Conservation (phyloP, 805 yeast genomes). For the Monosporozyma servazzii region DNA sequence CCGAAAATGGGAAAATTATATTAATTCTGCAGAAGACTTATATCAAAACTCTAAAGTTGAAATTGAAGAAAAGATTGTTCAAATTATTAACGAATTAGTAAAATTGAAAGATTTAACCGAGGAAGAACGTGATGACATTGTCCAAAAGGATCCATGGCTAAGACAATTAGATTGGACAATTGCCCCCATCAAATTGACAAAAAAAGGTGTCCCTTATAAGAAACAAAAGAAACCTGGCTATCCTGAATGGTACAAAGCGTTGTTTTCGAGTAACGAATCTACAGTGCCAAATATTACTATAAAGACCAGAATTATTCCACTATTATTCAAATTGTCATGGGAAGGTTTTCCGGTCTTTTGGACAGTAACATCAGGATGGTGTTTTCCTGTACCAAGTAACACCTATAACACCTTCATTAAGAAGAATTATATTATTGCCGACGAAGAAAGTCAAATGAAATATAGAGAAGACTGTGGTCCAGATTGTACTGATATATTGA, state of each 20-base stretch:
- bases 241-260: slow-evolving; percentile 85
- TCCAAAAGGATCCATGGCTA: slow-evolving; percentile 73
- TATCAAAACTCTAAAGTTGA: slow-evolving; percentile 49
- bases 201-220: slow-evolving; percentile 59
- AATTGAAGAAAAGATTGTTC: slow-evolving; percentile 50
- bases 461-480: slow-evolving; percentile 5
- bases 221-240: slow-evolving; percentile 78
- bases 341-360: slow-evolving; percentile 75
- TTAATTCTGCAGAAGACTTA: slow-evolving; percentile 55
- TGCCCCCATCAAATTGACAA: slow-evolving; percentile 49
- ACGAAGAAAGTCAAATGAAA: slow-evolving; percentile 10
- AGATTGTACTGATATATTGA: slow-evolving; percentile 24
- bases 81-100: slow-evolving; percentile 53
- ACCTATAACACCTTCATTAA: slow-evolving; percentile 26
- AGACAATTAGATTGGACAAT: slow-evolving; percentile 83
- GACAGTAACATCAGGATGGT: slow-evolving; percentile 81
- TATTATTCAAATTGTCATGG: slow-evolving; percentile 73
- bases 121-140: slow-evolving; percentile 1
- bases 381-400: slow-evolving; percentile 49
- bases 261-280: slow-evolving; percentile 33
- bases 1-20: slow-evolving; percentile 60
- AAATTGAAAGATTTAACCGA: slow-evolving; percentile 31
- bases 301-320: slow-evolving; percentile 65
- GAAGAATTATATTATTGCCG: slow-evolving; percentile 31
- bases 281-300: slow-evolving; percentile 51